phyloP scores from a whole-genome alignment of 2,329 filamentous ascomycete species.

The Gnomoniopsis smithogilvyi region DNA sequence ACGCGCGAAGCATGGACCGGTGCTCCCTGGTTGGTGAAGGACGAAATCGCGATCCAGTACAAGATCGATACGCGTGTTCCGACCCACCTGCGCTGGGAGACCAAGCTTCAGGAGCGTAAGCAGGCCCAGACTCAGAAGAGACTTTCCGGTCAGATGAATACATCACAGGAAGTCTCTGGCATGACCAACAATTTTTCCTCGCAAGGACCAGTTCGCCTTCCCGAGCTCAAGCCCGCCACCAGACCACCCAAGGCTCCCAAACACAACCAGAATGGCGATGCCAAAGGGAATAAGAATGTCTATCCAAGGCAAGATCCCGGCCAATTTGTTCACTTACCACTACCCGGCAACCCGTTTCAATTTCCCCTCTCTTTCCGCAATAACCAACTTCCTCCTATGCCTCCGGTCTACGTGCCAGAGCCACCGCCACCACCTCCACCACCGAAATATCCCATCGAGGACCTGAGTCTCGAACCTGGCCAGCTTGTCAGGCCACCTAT shows the following conservation, averaged over 20 bases:
- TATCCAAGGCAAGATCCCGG: slow-evolving; percentile 35
- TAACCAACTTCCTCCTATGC: slow-evolving; percentile 38
- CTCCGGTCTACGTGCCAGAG: slow-evolving; percentile 39
- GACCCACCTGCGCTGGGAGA: slow-evolving; percentile 76
- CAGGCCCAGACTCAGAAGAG: slow-evolving; percentile 66
- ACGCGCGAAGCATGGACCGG: slow-evolving; percentile 88
- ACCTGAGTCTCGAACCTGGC: slow-evolving; percentile 74
- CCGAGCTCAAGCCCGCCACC: slow-evolving; percentile 69
- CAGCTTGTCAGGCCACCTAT: slow-evolving; percentile 68
- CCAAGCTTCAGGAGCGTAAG: slow-evolving; percentile 73
- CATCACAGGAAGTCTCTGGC: slow-evolving; percentile 40
- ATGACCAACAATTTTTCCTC: slow-evolving; percentile 31
- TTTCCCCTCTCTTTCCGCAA: slow-evolving; percentile 41
- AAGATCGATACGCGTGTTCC: slow-evolving; percentile 87
- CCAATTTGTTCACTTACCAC: slow-evolving; percentile 34
- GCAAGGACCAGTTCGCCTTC: slow-evolving; percentile 55
- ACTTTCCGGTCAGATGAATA: slow-evolving; percentile 30
- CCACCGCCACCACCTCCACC: slow-evolving; percentile 63
- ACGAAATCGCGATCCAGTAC: slow-evolving; percentile 77
- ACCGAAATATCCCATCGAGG: slow-evolving; percentile 94
- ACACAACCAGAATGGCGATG: slow-evolving; percentile 51
- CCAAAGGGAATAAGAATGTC: slow-evolving; percentile 35
- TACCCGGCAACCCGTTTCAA: slow-evolving; percentile 45
- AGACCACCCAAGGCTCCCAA: slow-evolving; percentile 69
- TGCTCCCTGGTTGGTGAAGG: slow-evolving; percentile 94